A percentile compares a stretch with the other conserved stretches of the same genome.
Conservation (phyloP, 495 filamentous ascomycete species). For the Daldinia bambusicola region DNA sequence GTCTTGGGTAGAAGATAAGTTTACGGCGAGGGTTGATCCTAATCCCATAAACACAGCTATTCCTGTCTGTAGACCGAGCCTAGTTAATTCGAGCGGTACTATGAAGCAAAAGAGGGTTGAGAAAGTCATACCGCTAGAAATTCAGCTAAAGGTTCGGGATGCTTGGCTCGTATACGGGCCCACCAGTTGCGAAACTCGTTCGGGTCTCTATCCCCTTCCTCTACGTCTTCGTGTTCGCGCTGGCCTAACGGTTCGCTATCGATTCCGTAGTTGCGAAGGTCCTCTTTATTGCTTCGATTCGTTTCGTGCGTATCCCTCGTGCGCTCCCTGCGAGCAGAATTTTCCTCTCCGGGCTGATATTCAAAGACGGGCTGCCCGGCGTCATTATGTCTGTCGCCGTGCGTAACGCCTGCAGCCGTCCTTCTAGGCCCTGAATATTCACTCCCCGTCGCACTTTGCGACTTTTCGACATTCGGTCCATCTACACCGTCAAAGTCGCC, state of each 20-base stretch:
- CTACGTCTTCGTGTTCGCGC: conserved; percentile 25
- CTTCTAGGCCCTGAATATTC: conserved; percentile 7
- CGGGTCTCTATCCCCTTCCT: conserved; percentile 55
- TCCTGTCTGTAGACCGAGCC: conserved; percentile 33
- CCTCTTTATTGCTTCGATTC: conserved; percentile 13
- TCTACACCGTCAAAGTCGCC: not conserved
- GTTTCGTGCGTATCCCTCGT: conserved; percentile 29
- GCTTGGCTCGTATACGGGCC: conserved; percentile 63
- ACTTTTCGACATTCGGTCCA: conserved; percentile 4
- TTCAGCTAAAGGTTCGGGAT: conserved; percentile 62
- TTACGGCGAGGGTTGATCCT: conserved; percentile 61
- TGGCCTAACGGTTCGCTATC: conserved; percentile 43
- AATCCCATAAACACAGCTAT: conserved; percentile 56
- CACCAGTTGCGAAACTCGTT: conserved; percentile 64
- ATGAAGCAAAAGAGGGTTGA: not conserved
- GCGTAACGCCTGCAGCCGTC: conserved; percentile 31
- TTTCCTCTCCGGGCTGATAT: conserved; percentile 35
- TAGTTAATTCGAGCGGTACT: conserved; percentile 7
- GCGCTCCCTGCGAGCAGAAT: conserved; percentile 27
- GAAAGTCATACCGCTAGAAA: conserved; percentile 58
- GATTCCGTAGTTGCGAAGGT: conserved; percentile 23
- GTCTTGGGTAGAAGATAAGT: conserved; percentile 49
- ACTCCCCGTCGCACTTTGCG: conserved; percentile 3
- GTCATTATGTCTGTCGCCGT: conserved; percentile 28
- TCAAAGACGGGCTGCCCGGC: conserved; percentile 44